These are phyloP conservation scores for Crithidia bombi DNA, from an alignment of 208 protist species.

Conservation along the genomic window DNA sequence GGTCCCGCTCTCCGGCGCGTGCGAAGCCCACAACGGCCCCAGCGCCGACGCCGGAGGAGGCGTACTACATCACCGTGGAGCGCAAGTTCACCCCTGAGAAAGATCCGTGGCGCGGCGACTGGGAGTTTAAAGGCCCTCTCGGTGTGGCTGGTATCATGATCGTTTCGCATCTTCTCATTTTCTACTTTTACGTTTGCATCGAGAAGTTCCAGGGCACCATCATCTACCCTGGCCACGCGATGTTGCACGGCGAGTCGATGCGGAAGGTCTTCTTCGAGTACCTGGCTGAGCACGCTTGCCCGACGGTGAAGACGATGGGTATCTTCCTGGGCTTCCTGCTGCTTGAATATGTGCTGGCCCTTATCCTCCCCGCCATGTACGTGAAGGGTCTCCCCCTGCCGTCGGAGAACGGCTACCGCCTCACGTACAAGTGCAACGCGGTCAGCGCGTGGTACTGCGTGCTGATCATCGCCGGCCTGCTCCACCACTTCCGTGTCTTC, in stretches of 20 bases:
- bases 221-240: slow-evolving; percentile 81
- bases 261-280: slow-evolving; percentile 50
- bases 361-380: slow-evolving; percentile 75
- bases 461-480: slow-evolving; percentile 54
- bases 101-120: slow-evolving; percentile 74
- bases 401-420: slow-evolving; percentile 79
- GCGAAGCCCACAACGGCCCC: neutral
- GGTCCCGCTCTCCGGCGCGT: slow-evolving; percentile 10
- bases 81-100: slow-evolving; percentile 81
- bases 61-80: slow-evolving; percentile 54
- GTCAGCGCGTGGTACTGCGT: slow-evolving; percentile 84
- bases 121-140: slow-evolving; percentile 86
- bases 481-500: slow-evolving; percentile 79
- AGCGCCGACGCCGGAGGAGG: slow-evolving; percentile 49
- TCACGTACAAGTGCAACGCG: slow-evolving; percentile 93
- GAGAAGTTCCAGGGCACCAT: slow-evolving; percentile 79
- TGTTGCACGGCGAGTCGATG: slow-evolving; percentile 66
- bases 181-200: slow-evolving; percentile 90
- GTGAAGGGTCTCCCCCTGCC: slow-evolving; percentile 87
- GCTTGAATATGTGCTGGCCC: slow-evolving; percentile 78
- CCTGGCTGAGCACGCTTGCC: slow-evolving; percentile 55
- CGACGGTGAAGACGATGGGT: slow-evolving; percentile 47
- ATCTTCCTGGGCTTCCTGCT: slow-evolving; percentile 76
- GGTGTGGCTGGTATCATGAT: slow-evolving; percentile 81
- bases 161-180: slow-evolving; percentile 85